phyloP scores from a whole-genome alignment of 768 basidiomycete species.

The Boletus pseudo-olivaceus region DNA sequence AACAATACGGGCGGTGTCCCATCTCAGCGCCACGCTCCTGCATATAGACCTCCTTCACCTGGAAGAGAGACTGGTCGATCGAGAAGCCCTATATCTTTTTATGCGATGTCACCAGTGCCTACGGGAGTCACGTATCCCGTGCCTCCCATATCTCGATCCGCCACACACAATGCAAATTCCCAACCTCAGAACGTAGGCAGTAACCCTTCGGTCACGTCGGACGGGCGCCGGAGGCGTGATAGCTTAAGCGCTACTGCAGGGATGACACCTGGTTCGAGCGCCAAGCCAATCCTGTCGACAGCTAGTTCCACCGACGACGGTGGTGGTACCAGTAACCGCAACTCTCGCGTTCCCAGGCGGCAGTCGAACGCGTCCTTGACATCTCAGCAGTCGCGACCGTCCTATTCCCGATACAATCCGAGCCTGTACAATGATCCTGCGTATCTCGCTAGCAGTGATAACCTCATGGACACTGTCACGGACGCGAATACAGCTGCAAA shows the following conservation, averaged over 20 bases:
- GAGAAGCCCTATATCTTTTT: conserved; percentile 22
- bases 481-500: conserved; percentile 25
- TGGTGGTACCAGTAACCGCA: conserved; percentile 1
- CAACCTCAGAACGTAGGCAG: conserved; percentile 2
- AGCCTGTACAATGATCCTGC: conserved; percentile 26
- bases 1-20: conserved; percentile 6
- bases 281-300: conserved; percentile 11
- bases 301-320: conserved; percentile 9
- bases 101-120: conserved; percentile 26
- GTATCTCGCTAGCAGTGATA: conserved; percentile 26
- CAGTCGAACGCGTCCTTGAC: conserved; percentile 26
- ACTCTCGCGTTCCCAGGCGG: conserved; percentile 11
- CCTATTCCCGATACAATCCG: conserved; percentile 21
- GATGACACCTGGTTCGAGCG: conserved; percentile 20
- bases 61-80: conserved; percentile 21
- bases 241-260: conserved; percentile 24
- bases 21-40: conserved; percentile 11
- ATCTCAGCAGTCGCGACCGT: conserved; percentile 15
- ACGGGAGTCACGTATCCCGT: conserved; percentile 24
- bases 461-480: conserved; percentile 24
- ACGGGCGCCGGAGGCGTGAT: conserved; percentile 23
- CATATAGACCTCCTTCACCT: conserved; percentile 12
- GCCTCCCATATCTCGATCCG: conserved; percentile 28
- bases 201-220: conserved; percentile 23
- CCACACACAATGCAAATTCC: conserved; percentile 3